phyloP scores from a whole-genome alignment of 2,329 filamentous ascomycete species.

The Colletotrichum echinochloae region DNA sequence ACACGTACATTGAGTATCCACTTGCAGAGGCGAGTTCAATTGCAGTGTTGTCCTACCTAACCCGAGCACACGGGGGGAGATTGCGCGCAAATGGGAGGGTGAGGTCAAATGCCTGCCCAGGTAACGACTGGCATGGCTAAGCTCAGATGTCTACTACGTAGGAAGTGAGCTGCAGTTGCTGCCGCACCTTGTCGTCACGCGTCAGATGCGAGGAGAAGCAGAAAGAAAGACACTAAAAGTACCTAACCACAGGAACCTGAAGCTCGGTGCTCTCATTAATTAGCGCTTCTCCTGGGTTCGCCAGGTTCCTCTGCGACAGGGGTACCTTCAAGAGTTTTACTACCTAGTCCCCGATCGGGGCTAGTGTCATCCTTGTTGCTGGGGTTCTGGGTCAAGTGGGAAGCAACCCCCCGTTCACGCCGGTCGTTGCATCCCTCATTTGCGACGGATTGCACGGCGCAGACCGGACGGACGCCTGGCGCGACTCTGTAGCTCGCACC shows the following conservation, averaged over 20 bases:
- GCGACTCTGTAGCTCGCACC: neutral
- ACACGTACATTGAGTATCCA: no score
- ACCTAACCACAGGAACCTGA: slow-evolving; percentile 24
- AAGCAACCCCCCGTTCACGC: slow-evolving; percentile 5
- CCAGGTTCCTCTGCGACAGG: slow-evolving; percentile 36
- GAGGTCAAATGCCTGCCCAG: neutral
- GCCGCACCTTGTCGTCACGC: slow-evolving; percentile 1
- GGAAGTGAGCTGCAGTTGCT: neutral
- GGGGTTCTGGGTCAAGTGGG: slow-evolving; percentile 24
- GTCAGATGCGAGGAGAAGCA: neutral
- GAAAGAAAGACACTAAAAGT: slow-evolving; percentile 14
- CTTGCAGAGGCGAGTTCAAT: no score
- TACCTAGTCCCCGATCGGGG: slow-evolving; percentile 6
- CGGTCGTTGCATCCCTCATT: slow-evolving; percentile 24
- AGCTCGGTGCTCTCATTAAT: slow-evolving; percentile 34
- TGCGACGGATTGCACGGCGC: slow-evolving; percentile 28
- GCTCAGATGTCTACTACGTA: neutral
- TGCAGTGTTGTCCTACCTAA: neutral
- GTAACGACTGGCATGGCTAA: neutral
- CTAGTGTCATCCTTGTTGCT: slow-evolving; percentile 28
- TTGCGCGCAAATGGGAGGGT: neutral
- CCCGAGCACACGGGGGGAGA: neutral
- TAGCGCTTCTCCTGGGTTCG: slow-evolving; percentile 31
- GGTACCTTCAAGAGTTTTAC: slow-evolving; percentile 11
- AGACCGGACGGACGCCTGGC: slow-evolving; percentile 11